phyloP scores from a whole-genome alignment of 2,329 filamentous ascomycete genomes.

The Fusarium clavum region DNA sequence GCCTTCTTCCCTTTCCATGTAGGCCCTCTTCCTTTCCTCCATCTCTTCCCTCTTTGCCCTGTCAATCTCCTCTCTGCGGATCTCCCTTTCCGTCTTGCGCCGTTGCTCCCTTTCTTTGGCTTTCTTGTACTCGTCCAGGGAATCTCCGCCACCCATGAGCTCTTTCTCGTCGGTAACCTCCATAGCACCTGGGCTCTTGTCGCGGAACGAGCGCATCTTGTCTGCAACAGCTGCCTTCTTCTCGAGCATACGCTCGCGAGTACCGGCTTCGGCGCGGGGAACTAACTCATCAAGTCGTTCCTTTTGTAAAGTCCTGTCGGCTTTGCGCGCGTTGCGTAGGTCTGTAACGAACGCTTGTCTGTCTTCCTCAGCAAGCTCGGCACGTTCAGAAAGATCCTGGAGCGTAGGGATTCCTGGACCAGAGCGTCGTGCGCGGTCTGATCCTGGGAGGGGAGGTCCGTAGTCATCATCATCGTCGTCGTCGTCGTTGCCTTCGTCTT shows the following conservation, averaged over 20 bases:
- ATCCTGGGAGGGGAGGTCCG: constrained; percentile 53
- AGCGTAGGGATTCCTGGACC: constrained; percentile 76
- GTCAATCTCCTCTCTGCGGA: constrained; percentile 82
- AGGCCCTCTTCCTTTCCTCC: constrained; percentile 77
- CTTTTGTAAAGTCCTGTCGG: constrained; percentile 74
- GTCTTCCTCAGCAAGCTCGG: constrained; percentile 63
- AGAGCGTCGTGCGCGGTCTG: constrained; percentile 43
- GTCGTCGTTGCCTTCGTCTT: constrained; percentile 58
- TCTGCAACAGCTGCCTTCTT: constrained; percentile 81
- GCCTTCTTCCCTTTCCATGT: constrained; percentile 81
- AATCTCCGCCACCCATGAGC: constrained; percentile 78
- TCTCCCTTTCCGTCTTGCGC: constrained; percentile 86
- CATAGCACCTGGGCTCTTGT: constrained; percentile 70
- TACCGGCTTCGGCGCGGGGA: constrained; percentile 85
- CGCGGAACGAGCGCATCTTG: constrained; percentile 77
- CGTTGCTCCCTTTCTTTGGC: constrained; percentile 73
- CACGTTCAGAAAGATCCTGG: constrained; percentile 76
- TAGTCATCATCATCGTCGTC: constrained; percentile 74
- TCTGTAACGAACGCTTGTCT: constrained; percentile 63
- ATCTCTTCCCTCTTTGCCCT: constrained; percentile 81
- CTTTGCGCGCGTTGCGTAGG: constrained; percentile 70
- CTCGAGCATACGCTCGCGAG: constrained; percentile 85
- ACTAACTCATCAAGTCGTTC: constrained; percentile 82
- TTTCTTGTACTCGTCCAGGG: constrained; percentile 75
- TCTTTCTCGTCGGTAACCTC: constrained; percentile 73